Evolutionary conservation across 2,329 filamentous ascomycete species (phyloP).

Genomic region (Ceratocystis variospora): DNA sequence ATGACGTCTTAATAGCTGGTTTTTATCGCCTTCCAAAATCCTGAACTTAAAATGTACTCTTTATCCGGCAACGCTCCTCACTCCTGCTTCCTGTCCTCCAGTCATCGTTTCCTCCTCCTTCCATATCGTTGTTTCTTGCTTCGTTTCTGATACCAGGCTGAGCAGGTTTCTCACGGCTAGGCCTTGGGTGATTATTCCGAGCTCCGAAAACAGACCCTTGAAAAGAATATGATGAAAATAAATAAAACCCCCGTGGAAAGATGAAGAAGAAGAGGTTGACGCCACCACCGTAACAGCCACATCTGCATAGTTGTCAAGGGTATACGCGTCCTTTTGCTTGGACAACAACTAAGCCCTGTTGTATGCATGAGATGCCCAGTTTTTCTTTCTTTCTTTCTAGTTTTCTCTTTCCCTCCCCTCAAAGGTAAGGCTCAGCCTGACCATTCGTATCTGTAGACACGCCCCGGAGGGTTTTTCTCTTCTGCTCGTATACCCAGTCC

Average conservation of each 20-base stretch:
- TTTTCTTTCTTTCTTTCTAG: not conserved
- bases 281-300: not conserved
- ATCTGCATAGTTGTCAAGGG: not conserved
- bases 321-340: constrained; percentile 3
- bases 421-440: not conserved
- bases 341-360: not conserved
- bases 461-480: not conserved
- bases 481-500: not conserved
- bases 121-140: not conserved
- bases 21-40: not conserved
- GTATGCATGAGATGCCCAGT: not conserved
- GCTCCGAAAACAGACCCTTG: not conserved
- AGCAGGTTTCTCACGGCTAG: not conserved
- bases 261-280: not conserved
- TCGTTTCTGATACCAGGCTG: not conserved
- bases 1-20: not conserved
- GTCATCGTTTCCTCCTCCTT: not conserved
- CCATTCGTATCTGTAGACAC: not conserved
- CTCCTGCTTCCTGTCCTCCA: not conserved
- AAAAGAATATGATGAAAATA: not conserved
- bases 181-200: not conserved
- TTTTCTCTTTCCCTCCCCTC: not conserved
- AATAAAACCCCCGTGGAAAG: no score
- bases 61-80: not conserved
- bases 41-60: constrained; percentile 1